These are phyloP conservation scores for Triticum aestivum DNA, from an alignment of 176 grass and related monocot species.

Conservation along the genomic window IWGSC_CS_RefSeq_v2.1 NC_057795.1:462610081-462610580, in stretches of 20 bases:
- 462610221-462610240: slow-evolving; percentile 49
- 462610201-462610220: slow-evolving; percentile 48
- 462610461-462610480: slow-evolving; percentile 65
- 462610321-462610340: slow-evolving; percentile 40
- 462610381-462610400: slow-evolving; percentile 46
- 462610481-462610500: slow-evolving; percentile 27
- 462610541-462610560: not conserved
- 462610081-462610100: slow-evolving; percentile 61
- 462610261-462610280: slow-evolving; percentile 53
- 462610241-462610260: slow-evolving; percentile 61
- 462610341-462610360: slow-evolving; percentile 58
- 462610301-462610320: slow-evolving; percentile 46
- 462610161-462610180: slow-evolving; percentile 46
- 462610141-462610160: slow-evolving; percentile 62
- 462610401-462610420: slow-evolving; percentile 60
- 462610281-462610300: slow-evolving; percentile 47
- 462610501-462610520: not conserved
- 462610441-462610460: slow-evolving; percentile 35
- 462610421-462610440: slow-evolving; percentile 43
- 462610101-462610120: slow-evolving; percentile 54
- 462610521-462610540: not conserved
- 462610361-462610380: slow-evolving; percentile 67
- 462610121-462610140: slow-evolving; percentile 52
- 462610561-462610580: not conserved
- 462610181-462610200: slow-evolving; percentile 59